Evolutionary conservation across 2,329 filamentous ascomycete genomes (phyloP).

Genomic region (Penicillium psychrosexuale): DNA sequence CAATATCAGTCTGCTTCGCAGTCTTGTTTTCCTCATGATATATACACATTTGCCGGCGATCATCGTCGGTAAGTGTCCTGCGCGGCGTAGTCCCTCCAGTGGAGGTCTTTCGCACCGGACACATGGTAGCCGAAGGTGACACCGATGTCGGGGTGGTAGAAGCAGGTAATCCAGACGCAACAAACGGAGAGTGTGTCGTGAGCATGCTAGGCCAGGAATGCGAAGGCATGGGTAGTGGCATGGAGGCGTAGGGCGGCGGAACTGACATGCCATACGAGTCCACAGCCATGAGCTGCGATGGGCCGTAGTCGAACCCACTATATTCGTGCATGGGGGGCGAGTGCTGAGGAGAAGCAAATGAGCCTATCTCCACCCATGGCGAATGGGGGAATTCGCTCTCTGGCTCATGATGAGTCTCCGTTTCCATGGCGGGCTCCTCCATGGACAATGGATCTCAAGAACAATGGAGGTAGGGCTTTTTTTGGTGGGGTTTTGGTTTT

Average conservation of each 20-base stretch:
- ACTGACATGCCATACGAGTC: conserved; percentile 57
- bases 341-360: conserved; percentile 57
- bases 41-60: conserved; percentile 88
- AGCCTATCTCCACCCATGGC: conserved; percentile 47
- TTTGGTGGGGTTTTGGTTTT: not conserved
- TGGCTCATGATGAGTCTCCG: conserved; percentile 44
- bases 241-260: conserved; percentile 55
- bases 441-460: conserved; percentile 28
- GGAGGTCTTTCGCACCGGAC: conserved; percentile 37
- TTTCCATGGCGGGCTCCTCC: conserved; percentile 49
- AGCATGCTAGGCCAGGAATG: conserved; percentile 77
- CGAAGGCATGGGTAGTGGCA: conserved; percentile 69
- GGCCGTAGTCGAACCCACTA: conserved; percentile 59
- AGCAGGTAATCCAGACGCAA: conserved; percentile 58
- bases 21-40: conserved; percentile 88
- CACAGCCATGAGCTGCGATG: conserved; percentile 60
- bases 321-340: conserved; percentile 70
- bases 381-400: conserved; percentile 45
- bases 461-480: not conserved
- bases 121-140: conserved; percentile 49
- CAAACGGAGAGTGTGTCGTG: conserved; percentile 66
- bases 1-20: conserved; percentile 94
- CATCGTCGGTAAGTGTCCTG: conserved; percentile 85
- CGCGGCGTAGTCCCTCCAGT: conserved; percentile 61
- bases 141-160: conserved; percentile 52